A percentile compares a stretch with the other conserved stretches of the same genome.
phyloP scores from a whole-genome alignment of 805 yeast species.

The Cyberlindnera suaveolens region DNA sequence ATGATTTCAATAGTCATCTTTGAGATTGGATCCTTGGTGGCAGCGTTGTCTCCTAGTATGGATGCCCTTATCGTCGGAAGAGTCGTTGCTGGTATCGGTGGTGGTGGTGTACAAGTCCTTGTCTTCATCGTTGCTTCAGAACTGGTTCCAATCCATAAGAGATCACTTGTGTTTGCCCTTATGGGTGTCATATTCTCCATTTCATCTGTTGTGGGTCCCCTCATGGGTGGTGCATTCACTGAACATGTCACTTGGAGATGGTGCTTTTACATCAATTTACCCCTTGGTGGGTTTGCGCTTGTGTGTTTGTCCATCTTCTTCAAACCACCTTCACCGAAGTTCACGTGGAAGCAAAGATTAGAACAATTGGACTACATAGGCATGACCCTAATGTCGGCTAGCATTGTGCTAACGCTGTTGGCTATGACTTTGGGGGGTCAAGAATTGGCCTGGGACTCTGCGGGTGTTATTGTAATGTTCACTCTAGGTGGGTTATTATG shows the following conservation, averaged over 20 bases:
- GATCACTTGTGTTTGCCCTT: constrained; percentile 17
- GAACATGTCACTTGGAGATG: constrained; percentile 62
- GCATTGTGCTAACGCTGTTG: constrained; percentile 38
- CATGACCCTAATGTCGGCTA: constrained; percentile 33
- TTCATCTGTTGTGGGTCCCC: constrained; percentile 55
- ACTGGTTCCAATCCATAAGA: constrained; percentile 28
- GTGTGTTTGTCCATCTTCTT: constrained; percentile 33
- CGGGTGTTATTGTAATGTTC: constrained; percentile 44
- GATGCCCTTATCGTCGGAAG: constrained; percentile 65
- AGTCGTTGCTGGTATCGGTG: constrained; percentile 68
- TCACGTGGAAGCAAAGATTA: constrained; percentile 32
- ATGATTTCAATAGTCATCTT: constrained; percentile 30
- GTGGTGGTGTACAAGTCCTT: constrained; percentile 58
- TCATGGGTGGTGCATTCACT: constrained; percentile 63
- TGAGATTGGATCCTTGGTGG: constrained; percentile 55
- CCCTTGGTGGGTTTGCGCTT: constrained; percentile 51
- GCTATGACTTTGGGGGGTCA: constrained; percentile 53
- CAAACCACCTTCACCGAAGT: constrained; percentile 42
- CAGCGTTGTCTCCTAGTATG: constrained; percentile 50
- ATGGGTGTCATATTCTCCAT: constrained; percentile 34
- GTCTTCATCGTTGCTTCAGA: constrained; percentile 54
- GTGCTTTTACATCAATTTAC: constrained; percentile 69
- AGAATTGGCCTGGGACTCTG: constrained; percentile 46
- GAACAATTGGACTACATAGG: constrained; percentile 44
- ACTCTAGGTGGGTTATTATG: constrained; percentile 23